Evolutionary conservation across 768 basidiomycete genomes (phyloP), one percentile per base, ranked within the genome.

Genomic region (Russula foetens): DNA sequence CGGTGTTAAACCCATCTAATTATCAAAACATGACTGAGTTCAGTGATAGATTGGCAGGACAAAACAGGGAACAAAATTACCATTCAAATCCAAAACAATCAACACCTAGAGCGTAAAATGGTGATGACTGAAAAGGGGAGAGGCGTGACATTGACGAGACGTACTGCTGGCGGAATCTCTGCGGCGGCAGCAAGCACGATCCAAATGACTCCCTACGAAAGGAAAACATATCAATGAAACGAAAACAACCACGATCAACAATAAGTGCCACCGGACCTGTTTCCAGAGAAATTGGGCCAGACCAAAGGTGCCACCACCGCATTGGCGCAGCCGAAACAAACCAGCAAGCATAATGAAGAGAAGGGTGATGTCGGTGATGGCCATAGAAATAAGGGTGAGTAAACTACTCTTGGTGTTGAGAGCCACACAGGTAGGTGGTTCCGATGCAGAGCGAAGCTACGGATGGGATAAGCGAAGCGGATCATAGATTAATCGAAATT

Each of bases 201-300:
- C 55, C 61, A 58, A 14, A 58, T 46, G n/a, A 62, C 26, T 9
- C 49, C 47, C 56, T 57, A 14, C 7, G 14, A 1, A n/a, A 41
- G 21, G 5, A 17, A 19, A 26, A 21, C 24, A 26, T 12, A 21
- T 46, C 3, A 46, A 31, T 19, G 11, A 21, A 26, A 15, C 17
- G 28, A 44, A 7, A 7, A 2, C n/a, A 11, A 39, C 7, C 7
- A 24, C 12, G 2, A 17, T 4, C 24, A 17, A 28, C 4, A 8
- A 41, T 12, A 29, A 21, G 15, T 8, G 23, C 19, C 9, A 7
- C 17, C 39, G 5, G 15, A 57, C 61, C 56, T 57, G 61, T 39
- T 24, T 48, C 48, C 49, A 58, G 1, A 62, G 29, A 14, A 57
- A 31, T 6, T 26, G 49, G 2, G 24, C 45, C 23, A 62, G 31